These are phyloP conservation scores for Suillus decipiens DNA, from an alignment of 768 basidiomycete species.

Conservation along the genomic window DNA sequence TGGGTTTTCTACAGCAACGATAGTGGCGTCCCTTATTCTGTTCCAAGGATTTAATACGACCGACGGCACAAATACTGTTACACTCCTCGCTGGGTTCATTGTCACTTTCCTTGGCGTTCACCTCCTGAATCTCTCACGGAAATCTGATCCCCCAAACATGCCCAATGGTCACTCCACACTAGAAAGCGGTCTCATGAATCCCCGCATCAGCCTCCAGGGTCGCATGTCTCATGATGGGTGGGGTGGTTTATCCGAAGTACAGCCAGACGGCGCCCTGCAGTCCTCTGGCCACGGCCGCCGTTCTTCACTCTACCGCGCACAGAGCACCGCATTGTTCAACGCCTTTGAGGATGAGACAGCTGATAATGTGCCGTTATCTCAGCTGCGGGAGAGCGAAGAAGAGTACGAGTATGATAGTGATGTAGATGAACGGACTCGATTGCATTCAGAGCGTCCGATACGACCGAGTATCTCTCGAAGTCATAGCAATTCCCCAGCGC, in stretches of 20 bases:
- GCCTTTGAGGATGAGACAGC: conserved; percentile 63
- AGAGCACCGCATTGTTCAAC: conserved; percentile 69
- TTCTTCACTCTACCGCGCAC: conserved; percentile 64
- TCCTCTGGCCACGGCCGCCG: conserved; percentile 60
- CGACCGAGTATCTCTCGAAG: conserved; percentile 47
- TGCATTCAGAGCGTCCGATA: conserved; percentile 30
- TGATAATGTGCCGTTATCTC: conserved; percentile 57
- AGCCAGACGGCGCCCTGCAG: conserved; percentile 25
- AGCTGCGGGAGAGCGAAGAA: conserved; percentile 68
- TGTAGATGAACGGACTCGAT: conserved; percentile 44
- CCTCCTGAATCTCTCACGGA: conserved; percentile 80
- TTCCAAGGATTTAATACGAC: conserved; percentile 97
- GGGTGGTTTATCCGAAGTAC: conserved; percentile 42
- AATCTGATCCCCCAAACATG: conserved; percentile 46
- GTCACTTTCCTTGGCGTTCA: conserved; percentile 98
- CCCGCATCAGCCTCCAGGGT: conserved; percentile 79
- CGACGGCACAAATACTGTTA: conserved; percentile 77
- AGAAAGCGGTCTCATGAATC: conserved; percentile 71
- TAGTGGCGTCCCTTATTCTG: conserved; percentile 91
- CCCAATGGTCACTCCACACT: conserved; percentile 52
- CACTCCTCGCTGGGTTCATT: conserved; percentile 86
- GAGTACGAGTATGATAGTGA: conserved; percentile 48
- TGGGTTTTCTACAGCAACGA: conserved; percentile 91
- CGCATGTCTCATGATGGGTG: conserved; percentile 81
- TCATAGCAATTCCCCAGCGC: conserved; percentile 53